Base-by-base conservation (phyloP, 1,139 yeast species). In the Debaryomyces nepalensis region DNA sequence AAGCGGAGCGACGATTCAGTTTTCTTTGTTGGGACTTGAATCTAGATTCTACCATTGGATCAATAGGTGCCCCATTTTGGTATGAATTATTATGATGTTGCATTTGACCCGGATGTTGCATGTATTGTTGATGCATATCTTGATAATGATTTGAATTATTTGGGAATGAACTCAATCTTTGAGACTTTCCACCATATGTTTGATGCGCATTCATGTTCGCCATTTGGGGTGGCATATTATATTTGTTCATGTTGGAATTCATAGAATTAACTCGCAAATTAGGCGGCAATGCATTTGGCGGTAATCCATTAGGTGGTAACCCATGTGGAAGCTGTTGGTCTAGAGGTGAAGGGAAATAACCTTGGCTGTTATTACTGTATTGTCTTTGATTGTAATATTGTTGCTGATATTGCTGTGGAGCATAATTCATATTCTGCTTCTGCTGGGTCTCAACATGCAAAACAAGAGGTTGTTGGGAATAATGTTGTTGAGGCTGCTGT, bases 281-380 rank as follows among this genome's bases (percentile, higher is more conserved):
- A 10, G 63, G 57, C 4, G 70, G 69, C 15, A 64, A 52, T 27
- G 55, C 56, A 39, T 58, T 60, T n/a, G 53, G 55, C 0, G 69
- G 63, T 48, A 65, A 44, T 2, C 71, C 71, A 35, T 60, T 63
- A n/a, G 63, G 44, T n/a, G 72, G 71, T 31, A 66, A 59, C 1
- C 70, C 72, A 40, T 68, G 69, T 1, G 72, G 73, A 10, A 68
- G 71, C 20, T 52, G 59, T 45, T 65, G 70, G 33, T 65, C 71
- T 39, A 52, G 39, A 20, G 57, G 54, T 12, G 51, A 43, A 18
- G 33, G 50, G 20, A 46, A 44, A 41, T 45, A 52, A 5, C 51
- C 53, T 41, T 48, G 46, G 4, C 32, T 19, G 22, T 6, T 11
- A n/a, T 37, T 29, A 29, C 18, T 30, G 22, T 22, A 19, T 10